phyloP scores from a whole-genome alignment of 2,329 filamentous ascomycete species.

The Cordyceps cateniannulata region DNA sequence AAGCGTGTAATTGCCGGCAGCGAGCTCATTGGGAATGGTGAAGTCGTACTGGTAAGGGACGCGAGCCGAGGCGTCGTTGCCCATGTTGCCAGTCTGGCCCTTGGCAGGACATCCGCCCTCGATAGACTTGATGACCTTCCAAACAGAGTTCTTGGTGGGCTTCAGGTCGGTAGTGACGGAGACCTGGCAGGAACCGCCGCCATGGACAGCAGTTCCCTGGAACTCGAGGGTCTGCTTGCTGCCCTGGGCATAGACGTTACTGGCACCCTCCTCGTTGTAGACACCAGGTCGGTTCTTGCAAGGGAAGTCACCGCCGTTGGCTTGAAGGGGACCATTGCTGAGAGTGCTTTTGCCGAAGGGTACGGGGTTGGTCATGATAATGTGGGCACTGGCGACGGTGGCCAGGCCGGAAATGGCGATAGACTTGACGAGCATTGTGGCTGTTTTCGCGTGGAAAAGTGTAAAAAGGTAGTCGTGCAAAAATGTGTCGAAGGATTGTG shows the following conservation, averaged over 20 bases:
- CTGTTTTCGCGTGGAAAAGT: constrained; percentile 24
- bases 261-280: constrained; percentile 38
- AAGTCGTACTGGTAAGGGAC: constrained; percentile 59
- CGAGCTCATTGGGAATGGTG: constrained; percentile 63
- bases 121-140: constrained; percentile 86
- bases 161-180: constrained; percentile 72
- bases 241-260: constrained; percentile 51
- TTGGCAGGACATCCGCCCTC: constrained; percentile 75
- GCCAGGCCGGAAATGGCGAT: constrained; percentile 50
- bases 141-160: constrained; percentile 60
- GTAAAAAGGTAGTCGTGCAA: background rate
- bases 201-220: constrained; percentile 69
- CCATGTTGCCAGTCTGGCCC: constrained; percentile 51
- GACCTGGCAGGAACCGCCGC: constrained; percentile 88
- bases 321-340: constrained; percentile 58
- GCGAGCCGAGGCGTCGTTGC: constrained; percentile 33
- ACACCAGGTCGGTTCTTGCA: constrained; percentile 59
- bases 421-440: constrained; percentile 47
- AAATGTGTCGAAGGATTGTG: constrained; percentile 1
- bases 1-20: constrained; percentile 69
- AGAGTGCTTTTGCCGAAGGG: constrained; percentile 46
- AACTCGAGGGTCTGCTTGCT: constrained; percentile 50
- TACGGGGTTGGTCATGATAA: constrained; percentile 62
- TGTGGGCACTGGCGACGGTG: constrained; percentile 62
- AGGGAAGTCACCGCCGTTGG: constrained; percentile 64